These are phyloP conservation scores for Dunaliella salina DNA, from an alignment of 163 green algal genomes.

Conservation along the genomic window DNA sequence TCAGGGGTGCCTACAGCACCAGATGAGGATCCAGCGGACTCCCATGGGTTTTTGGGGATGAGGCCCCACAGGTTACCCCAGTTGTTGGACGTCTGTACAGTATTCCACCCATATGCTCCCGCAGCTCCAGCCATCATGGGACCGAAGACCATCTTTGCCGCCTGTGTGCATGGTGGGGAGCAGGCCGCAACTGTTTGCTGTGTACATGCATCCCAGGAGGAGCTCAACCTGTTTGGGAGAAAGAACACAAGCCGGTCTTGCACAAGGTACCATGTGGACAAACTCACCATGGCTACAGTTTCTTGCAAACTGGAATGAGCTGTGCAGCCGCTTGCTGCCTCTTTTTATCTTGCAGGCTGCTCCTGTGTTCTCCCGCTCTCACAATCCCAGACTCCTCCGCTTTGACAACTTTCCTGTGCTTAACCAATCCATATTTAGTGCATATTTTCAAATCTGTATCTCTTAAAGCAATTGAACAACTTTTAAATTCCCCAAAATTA, in stretches of 20 bases:
- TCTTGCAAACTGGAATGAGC: too few species aligned
- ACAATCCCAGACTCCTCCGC: too few species aligned
- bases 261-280: background rate
- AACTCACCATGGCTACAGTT: too few species aligned
- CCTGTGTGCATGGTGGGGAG: background rate
- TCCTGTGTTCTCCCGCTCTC: too few species aligned
- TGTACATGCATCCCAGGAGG: background rate
- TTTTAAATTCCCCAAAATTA: too few species aligned
- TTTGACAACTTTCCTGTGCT: too few species aligned
- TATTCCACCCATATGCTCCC: constrained; percentile 11
- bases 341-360: too few species aligned
- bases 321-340: too few species aligned
- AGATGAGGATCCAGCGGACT: background rate
- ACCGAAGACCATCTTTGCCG: background rate
- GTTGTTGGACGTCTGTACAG: background rate
- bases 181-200: background rate
- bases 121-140: constrained; percentile 1
- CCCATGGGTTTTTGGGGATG: background rate
- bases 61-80: constrained; percentile 2
- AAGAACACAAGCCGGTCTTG: background rate
- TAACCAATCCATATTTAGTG: too few species aligned
- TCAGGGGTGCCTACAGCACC: background rate
- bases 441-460: too few species aligned
- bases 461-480: too few species aligned
- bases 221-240: background rate